Base-by-base conservation (phyloP, 371 early-diverging fungal genomes). In the Funneliformis caledonium region DNA sequence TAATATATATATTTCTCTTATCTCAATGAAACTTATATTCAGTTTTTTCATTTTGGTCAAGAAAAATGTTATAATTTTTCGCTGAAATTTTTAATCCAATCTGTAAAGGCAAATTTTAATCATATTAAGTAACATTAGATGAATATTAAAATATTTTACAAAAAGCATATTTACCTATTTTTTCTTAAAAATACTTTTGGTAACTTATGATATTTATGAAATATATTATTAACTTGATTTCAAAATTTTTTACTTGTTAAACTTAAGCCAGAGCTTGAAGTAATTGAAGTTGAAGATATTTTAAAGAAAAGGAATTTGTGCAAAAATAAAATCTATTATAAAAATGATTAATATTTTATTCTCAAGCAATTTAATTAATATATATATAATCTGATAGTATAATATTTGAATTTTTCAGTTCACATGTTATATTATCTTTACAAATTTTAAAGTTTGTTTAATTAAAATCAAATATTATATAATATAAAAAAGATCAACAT, bases 1-100 rank as follows among this genome's bases (percentile, higher is more conserved):
- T 70, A 45, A 45, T 70, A 70, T 70, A 76, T 0, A 76, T 26
- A 6, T 64, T 76, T 22, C n/a, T 19, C 1, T n/a, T 31, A 8
- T 76, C 60, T 6, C 19, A 74, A 14, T 9, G 1, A 56, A 59
- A 74, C 31, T 74, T 74, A 47, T 59, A 74, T 74, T 60, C 75
- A 26, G 0, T 31, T 37, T 37, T 37, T 74, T 74, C 75, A 33
- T 74, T 74, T 16, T 22, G 3, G 42, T 74, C 59, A 74, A 74
- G 59, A 74, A 74, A 74, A 2, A 2, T 37, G 42, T 12, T n/a
- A 56, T 74, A n/a, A 60, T 37, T 2, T 74, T 74, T 60, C 9
- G 59, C 74, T 22, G 56, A 59, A 74, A 74, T 50, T 2, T 59
- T 59, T 14, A 22, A 56, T 14, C 75, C 75, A 22, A 70, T 70